Conservation (phyloP, 768 basidiomycete genomes). For the Psilocybe subaeruginosa region DNA sequence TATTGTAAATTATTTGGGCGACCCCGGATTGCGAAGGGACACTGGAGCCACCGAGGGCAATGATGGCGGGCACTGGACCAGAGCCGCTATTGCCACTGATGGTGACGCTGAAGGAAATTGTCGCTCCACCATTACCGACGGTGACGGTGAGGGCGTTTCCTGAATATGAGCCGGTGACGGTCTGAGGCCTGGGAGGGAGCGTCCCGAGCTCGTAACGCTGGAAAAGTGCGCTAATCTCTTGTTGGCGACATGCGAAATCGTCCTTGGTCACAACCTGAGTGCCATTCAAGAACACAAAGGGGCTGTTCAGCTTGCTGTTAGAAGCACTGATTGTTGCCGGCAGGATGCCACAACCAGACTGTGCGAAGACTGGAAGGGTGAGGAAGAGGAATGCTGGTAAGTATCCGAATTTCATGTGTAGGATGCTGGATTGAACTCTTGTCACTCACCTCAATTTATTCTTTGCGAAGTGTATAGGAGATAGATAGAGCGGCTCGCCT, state of each 20-base stretch:
- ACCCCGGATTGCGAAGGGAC: constrained; percentile 36
- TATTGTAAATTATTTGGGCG: constrained; percentile 48
- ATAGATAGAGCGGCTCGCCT: not conserved
- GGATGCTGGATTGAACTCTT: too few species aligned
- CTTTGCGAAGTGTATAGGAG: too few species aligned
- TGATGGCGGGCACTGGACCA: constrained; percentile 49
- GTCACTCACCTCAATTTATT: too few species aligned
- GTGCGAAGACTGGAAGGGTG: constrained; percentile 29
- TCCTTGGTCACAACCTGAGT: constrained; percentile 35
- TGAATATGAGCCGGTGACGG: constrained; percentile 44
- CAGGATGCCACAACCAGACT: constrained; percentile 32
- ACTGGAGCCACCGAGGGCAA: constrained; percentile 47
- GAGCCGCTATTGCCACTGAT: constrained; percentile 42
- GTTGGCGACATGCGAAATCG: constrained; percentile 51
- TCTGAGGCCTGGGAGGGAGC: constrained; percentile 42
- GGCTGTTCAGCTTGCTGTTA: constrained; percentile 48
- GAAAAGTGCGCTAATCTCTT: constrained; percentile 48
- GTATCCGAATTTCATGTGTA: too few species aligned
- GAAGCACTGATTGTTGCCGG: constrained; percentile 31
- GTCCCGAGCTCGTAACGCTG: constrained; percentile 52
- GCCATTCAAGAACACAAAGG: constrained; percentile 51
- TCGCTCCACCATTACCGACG: constrained; percentile 37
- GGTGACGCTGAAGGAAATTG: constrained; percentile 50
- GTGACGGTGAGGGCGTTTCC: constrained; percentile 51
- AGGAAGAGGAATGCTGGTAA: constrained; percentile 18